A percentile compares a stretch with the other conserved stretches of the same genome.
phyloP scores from a whole-genome alignment of 2,329 filamentous ascomycete genomes.

The Bipolaris cookei region DNA sequence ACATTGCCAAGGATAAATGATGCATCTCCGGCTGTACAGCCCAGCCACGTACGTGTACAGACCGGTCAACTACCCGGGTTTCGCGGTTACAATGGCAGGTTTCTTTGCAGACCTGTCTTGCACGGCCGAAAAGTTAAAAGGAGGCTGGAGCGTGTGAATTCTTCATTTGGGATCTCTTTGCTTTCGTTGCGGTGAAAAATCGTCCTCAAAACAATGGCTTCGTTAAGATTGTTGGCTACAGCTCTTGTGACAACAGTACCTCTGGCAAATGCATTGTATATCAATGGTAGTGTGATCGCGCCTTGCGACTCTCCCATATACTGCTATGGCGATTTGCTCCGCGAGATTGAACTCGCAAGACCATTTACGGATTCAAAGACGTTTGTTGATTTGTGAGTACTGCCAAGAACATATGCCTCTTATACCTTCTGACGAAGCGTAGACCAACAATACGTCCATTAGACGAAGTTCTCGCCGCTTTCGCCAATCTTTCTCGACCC shows the following conservation, averaged over 20 bases:
- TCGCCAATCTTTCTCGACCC: slow-evolving; percentile 64
- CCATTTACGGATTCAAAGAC: slow-evolving; percentile 73
- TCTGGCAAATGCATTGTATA: slow-evolving; percentile 57
- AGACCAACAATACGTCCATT: slow-evolving; percentile 68
- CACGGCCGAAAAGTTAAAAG: slow-evolving; percentile 11
- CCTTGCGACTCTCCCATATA: slow-evolving; percentile 73
- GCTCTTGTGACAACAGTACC: slow-evolving; percentile 29
- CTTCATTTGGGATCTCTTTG: slow-evolving; percentile 1
- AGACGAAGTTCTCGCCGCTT: slow-evolving; percentile 66
- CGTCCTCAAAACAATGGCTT: slow-evolving; percentile 12
- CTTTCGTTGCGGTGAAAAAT: slow-evolving; percentile 7
- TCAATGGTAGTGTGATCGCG: slow-evolving; percentile 65
- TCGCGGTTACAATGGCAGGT: slow-evolving; percentile 17
- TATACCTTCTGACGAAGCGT: slow-evolving; percentile 11
- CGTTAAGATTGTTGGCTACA: slow-evolving; percentile 20
- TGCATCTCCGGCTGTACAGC: background rate
- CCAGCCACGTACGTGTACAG: slow-evolving; percentile 33
- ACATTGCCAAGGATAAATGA: slow-evolving; percentile 14
- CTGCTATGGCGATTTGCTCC: slow-evolving; percentile 69
- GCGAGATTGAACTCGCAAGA: slow-evolving; percentile 66
- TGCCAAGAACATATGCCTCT: background rate
- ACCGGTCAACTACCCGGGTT: slow-evolving; percentile 9
- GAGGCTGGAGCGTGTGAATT: background rate
- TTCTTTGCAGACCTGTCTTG: slow-evolving; percentile 18
- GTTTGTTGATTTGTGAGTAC: slow-evolving; percentile 63